Evolutionary conservation across 192 early-diverging fungal genomes (phyloP).

Genomic region (Backusella macrospora): DNA sequence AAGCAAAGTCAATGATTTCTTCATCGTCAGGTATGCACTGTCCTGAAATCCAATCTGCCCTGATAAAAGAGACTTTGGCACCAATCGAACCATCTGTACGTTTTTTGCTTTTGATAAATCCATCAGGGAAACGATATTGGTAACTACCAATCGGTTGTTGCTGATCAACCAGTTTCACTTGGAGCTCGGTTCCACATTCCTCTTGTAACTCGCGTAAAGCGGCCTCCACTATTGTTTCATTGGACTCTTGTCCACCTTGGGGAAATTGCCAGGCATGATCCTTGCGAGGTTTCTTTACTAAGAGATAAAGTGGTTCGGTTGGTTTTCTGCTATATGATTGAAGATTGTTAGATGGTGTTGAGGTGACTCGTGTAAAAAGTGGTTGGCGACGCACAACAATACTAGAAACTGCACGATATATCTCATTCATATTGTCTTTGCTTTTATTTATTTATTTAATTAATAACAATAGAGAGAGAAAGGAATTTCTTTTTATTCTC

Average conservation of each 20-base stretch:
- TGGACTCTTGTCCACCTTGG: constrained; percentile 59
- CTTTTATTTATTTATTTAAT: background rate
- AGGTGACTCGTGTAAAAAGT: background rate
- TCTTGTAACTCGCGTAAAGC: constrained; percentile 71
- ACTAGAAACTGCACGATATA: constrained; percentile 7
- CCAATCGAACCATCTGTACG: constrained; percentile 22
- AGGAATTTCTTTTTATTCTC: background rate
- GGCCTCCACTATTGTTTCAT: constrained; percentile 73
- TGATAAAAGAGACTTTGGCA: constrained; percentile 30
- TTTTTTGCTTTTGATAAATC: constrained; percentile 8
- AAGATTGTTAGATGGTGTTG: background rate
- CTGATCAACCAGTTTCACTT: constrained; percentile 75
- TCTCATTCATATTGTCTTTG: constrained; percentile 4
- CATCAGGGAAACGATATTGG: constrained; percentile 34
- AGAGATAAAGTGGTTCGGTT: constrained; percentile 60
- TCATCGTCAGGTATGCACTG: constrained; percentile 64
- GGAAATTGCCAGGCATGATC: constrained; percentile 76
- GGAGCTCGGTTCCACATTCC: constrained; percentile 72
- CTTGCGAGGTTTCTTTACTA: constrained; percentile 68
- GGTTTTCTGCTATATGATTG: background rate
- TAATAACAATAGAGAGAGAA: background rate
- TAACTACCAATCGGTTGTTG: constrained; percentile 70
- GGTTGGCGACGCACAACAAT: background rate
- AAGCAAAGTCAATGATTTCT: constrained; percentile 69
- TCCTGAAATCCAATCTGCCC: constrained; percentile 78